These are phyloP conservation scores for Fistulifera pelliculosa DNA, from an alignment of 108 stramenopile species.

Conservation along the genomic window DNA sequence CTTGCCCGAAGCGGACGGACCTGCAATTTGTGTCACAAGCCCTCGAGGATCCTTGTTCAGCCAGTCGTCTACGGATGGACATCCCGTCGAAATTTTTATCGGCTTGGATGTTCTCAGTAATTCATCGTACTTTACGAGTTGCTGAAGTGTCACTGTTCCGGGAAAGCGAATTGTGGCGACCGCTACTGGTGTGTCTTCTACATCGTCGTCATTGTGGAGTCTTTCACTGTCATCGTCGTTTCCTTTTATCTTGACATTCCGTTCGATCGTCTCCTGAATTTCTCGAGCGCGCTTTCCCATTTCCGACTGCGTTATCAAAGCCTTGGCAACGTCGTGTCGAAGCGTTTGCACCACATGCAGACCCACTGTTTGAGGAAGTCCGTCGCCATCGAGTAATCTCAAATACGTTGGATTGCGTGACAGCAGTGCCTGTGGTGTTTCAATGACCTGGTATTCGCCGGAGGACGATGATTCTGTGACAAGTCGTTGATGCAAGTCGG, in stretches of 20 bases:
- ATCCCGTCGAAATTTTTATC: not conserved
- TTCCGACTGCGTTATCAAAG: not conserved
- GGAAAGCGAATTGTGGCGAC: not conserved
- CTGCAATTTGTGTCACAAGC: not conserved
- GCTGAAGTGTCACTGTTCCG: not conserved
- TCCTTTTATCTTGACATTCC: too few relatives aligned
- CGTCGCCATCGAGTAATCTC: not conserved
- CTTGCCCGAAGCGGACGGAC: not conserved
- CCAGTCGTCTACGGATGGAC: not conserved
- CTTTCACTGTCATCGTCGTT: not conserved
- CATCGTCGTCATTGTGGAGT: too few relatives aligned
- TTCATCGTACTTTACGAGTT: not conserved
- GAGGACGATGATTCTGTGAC: not conserved
- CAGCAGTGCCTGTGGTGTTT: conserved; percentile 1
- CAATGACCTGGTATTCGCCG: not conserved
- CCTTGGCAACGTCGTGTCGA: not conserved
- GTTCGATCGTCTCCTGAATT: not conserved
- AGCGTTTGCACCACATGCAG: not conserved
- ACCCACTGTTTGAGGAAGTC: not conserved
- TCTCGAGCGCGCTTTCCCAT: not conserved
- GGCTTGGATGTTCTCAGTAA: not conserved
- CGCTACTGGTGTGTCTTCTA: too few relatives aligned
- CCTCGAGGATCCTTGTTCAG: not conserved
- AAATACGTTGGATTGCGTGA: not conserved
- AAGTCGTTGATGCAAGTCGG: not conserved